These are phyloP conservation scores for Chimonanthus salicifolius DNA, from an alignment of 164 flowering plant genomes.

Conservation along the genomic window DNA sequence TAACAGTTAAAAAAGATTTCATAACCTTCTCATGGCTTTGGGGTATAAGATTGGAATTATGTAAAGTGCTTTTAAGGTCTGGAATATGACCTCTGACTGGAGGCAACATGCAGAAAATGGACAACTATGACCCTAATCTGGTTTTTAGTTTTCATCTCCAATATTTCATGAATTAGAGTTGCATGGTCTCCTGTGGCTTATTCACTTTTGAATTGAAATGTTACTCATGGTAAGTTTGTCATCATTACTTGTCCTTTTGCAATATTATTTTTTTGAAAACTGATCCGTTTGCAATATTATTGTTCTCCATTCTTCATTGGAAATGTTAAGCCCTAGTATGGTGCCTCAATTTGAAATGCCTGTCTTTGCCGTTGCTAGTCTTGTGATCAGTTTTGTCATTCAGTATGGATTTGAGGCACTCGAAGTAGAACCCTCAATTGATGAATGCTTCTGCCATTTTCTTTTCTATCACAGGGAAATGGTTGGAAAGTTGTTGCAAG, in stretches of 20 bases:
- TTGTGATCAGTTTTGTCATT: not conserved
- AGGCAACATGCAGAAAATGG: not conserved
- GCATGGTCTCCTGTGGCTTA: not conserved
- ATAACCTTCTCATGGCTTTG: not conserved
- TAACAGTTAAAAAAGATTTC: too few relatives aligned
- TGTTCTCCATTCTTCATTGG: not conserved
- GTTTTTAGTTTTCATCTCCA: not conserved
- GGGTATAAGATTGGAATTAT: not conserved
- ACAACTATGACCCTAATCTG: not conserved
- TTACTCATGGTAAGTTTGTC: not conserved
- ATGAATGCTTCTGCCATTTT: not conserved
- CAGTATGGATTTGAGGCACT: not conserved
- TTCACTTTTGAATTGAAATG: not conserved
- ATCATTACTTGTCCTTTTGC: not conserved
- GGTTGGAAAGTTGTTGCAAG: conserved; percentile 36
- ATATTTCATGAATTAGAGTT: not conserved
- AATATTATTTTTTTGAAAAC: not conserved
- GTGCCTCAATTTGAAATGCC: not conserved
- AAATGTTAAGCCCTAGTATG: not conserved
- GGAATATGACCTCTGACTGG: not conserved
- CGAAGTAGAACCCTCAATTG: too few relatives aligned
- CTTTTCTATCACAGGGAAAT: not conserved
- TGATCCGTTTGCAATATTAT: not conserved
- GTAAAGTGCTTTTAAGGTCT: not conserved
- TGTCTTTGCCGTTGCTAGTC: not conserved